Base-by-base conservation (phyloP, 1,139 yeast species). In the Sugiyamaella paludigena region DNA sequence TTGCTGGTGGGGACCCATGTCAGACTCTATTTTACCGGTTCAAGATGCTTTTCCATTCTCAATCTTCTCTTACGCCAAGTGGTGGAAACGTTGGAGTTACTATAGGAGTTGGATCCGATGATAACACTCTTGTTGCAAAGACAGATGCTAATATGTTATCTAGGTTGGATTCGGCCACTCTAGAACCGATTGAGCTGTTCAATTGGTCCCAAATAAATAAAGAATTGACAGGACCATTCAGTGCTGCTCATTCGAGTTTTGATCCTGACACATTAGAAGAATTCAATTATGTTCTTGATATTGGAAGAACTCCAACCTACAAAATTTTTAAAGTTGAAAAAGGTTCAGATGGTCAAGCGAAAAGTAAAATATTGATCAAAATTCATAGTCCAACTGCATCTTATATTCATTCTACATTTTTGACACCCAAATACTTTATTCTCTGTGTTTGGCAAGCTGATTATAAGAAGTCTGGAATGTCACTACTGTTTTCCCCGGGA, bases 371-470 rank as follows among this genome's bases (percentile, higher is more conserved):
- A 8, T 43, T 52, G 15, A 55, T 50, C 5, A 41, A 40, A 27
- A 43, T 54, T 28, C 45, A 39, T 2, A 51, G 46, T 16, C 5
- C 24, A 19, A 49, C 48, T 12, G 50, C 49, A 4, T 39, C 56
- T 2, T 53, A 54, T 27, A 19, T 54, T 9, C 57, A 54, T 33
- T 54, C 57, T 7, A 35, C 51, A 15, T 54, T 54, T 27, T 13
- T 52, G 15, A 46, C 56, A 1, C 50, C 52, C 35, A 51, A 34
- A n/a, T 54, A 54, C 30, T 51, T 50, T 11, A 44, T 54, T 16
- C 36, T 54, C 12, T 47, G 52, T 28, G 42, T 54, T 4, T 54
- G 57, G 56, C 57, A 52, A 34, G 54, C 56, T 7, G 29, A 49
- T 13, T 51, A 30, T 40, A 46, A 44, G 16, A 45, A 44, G 31